Evolutionary conservation across 202 grass and related monocot species (phyloP).

Genomic region (Bolboschoenoplectus hybrid): DNA sequence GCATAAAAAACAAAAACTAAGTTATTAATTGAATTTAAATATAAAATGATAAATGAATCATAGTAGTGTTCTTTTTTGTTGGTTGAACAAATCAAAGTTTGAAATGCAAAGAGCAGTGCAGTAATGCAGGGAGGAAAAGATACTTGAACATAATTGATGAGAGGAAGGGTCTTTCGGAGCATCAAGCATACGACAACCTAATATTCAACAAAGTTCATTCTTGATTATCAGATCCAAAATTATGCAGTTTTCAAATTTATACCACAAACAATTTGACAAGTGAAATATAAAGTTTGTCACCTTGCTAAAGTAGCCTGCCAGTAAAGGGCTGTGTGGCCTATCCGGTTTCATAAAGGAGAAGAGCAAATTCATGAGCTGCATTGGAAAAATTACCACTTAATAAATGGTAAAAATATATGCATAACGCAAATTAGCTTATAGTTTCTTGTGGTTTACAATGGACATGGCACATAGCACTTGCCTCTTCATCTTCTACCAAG

Average conservation of each 20-base stretch:
- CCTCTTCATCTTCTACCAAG: constrained; percentile 91
- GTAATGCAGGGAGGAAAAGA: constrained; percentile 24
- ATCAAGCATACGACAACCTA: constrained; percentile 92
- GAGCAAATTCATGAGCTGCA: constrained; percentile 89
- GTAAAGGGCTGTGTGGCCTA: constrained; percentile 67
- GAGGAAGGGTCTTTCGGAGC: constrained; percentile 62
- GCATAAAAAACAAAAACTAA: constrained; percentile 38
- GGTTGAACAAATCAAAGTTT: neutral
- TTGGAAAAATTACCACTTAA: constrained; percentile 15
- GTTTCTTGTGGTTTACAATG: constrained; percentile 16
- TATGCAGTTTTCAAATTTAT: constrained; percentile 1
- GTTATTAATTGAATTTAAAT: constrained; percentile 25
- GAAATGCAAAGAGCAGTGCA: neutral
- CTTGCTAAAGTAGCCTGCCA: constrained; percentile 93
- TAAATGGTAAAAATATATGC: constrained; percentile 21
- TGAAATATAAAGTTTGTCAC: constrained; percentile 46
- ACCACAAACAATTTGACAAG: constrained; percentile 16
- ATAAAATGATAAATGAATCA: neutral
- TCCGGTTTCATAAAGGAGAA: constrained; percentile 89
- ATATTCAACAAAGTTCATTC: constrained; percentile 38
- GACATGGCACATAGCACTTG: constrained; percentile 44
- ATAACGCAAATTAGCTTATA: constrained; percentile 31
- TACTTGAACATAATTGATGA: constrained; percentile 80
- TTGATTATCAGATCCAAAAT: constrained; percentile 24
- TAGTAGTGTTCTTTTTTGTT: neutral